Conservation (phyloP, 495 filamentous ascomycete genomes). For the Penicillium paxilli region DNA sequence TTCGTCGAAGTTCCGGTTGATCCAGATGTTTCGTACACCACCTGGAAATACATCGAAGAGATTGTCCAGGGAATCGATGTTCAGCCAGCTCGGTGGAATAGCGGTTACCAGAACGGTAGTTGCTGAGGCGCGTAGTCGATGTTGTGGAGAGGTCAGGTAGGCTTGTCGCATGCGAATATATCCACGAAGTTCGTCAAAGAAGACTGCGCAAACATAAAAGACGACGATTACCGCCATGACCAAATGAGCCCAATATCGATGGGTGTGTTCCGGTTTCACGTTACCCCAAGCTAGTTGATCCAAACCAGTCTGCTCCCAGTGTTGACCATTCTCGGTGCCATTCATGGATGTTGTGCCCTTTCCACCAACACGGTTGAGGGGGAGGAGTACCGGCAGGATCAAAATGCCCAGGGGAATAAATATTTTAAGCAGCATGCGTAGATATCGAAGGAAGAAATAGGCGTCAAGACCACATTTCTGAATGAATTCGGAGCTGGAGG, state of each 20-base stretch:
- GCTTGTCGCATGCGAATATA: constrained; percentile 94
- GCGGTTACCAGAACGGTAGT: constrained; percentile 91
- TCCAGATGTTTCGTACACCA: constrained; percentile 94
- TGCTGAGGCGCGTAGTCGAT: constrained; percentile 90
- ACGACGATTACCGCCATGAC: constrained; percentile 79
- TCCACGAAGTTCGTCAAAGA: constrained; percentile 83
- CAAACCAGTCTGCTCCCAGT: constrained; percentile 63
- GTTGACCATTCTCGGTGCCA: constrained; percentile 33
- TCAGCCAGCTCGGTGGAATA: constrained; percentile 88
- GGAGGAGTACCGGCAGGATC: constrained; percentile 82
- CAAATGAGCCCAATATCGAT: constrained; percentile 87
- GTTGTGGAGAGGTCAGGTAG: constrained; percentile 92
- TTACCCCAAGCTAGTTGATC: constrained; percentile 92
- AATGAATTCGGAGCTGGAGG: constrained; percentile 83
- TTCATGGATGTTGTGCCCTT: constrained; percentile 55
- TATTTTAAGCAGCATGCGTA: constrained; percentile 90
- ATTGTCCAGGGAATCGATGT: constrained; percentile 70
- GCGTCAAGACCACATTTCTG: constrained; percentile 95
- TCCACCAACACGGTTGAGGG: constrained; percentile 77
- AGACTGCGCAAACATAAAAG: constrained; percentile 81
- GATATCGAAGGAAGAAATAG: constrained; percentile 95
- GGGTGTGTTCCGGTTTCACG: constrained; percentile 64
- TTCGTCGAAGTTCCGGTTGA: constrained; percentile 88
- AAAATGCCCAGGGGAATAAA: constrained; percentile 79
- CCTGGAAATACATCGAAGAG: constrained; percentile 98